Conservation (phyloP, 306 rosid genomes). For the Elaeagnus macrophylla region DNA sequence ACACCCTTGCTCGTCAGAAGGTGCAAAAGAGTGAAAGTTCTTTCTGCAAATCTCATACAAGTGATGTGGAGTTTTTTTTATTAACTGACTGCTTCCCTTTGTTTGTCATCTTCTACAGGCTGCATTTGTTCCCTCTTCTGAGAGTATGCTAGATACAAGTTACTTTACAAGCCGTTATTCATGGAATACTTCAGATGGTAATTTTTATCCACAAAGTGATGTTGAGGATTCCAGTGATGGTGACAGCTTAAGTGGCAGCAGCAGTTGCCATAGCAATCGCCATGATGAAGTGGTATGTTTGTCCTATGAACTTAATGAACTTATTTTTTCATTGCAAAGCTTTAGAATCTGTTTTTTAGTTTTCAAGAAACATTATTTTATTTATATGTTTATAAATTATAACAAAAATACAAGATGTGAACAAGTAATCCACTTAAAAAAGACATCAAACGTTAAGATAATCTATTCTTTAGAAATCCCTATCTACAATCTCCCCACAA, state of each 20-base stretch:
- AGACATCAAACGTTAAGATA: no score
- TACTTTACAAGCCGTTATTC: conserved; percentile 89
- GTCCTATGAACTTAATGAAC: no score
- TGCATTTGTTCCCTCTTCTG: conserved; percentile 95
- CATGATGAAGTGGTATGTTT: conserved; percentile 89
- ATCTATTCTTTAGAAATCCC: no score
- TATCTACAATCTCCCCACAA: no score
- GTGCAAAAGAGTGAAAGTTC: conserved; percentile 20
- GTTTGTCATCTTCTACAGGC: conserved; percentile 51
- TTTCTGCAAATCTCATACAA: background rate
- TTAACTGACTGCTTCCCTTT: conserved; percentile 10
- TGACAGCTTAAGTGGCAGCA: conserved; percentile 91
- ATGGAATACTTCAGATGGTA: conserved; percentile 72
- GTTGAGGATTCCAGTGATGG: conserved; percentile 83
- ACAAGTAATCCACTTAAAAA: no score
- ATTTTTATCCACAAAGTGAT: conserved; percentile 58
- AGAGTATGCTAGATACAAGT: conserved; percentile 91
- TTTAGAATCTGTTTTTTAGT: conserved; percentile 4
- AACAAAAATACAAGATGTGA: no score
- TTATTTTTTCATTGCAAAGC: no score
- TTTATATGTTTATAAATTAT: no score
- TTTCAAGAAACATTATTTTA: background rate
- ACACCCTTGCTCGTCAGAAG: conserved; percentile 97
- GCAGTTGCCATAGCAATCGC: conserved; percentile 78
- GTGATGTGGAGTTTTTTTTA: conserved; percentile 2